Evolutionary conservation across 805 yeast genomes (phyloP).

Genomic region (Kregervanrija fluxuum): DNA sequence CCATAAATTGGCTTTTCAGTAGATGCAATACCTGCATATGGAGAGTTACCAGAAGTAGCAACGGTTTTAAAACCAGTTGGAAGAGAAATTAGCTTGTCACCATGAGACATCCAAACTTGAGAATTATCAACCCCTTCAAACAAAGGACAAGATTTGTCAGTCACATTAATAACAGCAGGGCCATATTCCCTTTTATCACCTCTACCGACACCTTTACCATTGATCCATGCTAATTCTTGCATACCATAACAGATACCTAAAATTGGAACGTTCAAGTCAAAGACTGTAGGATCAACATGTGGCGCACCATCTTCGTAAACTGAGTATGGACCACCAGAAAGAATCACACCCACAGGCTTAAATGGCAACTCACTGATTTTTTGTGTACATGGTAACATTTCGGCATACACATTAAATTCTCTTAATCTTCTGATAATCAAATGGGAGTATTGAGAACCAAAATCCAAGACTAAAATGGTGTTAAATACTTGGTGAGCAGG

Average conservation of each 20-base stretch:
- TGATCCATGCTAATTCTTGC: constrained; percentile 98
- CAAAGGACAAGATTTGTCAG: constrained; percentile 58
- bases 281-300: constrained; percentile 92
- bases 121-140: constrained; percentile 89
- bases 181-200: constrained; percentile 98
- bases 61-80: constrained; percentile 86
- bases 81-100: constrained; percentile 86
- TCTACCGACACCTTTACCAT: constrained; percentile 88
- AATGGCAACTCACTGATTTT: constrained; percentile 86
- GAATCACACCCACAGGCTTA: constrained; percentile 94
- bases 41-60: constrained; percentile 91
- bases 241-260: constrained; percentile 98
- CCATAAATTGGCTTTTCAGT: constrained; percentile 73
- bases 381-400: constrained; percentile 99
- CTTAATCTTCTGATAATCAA: constrained; percentile 94
- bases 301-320: constrained; percentile 95
- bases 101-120: constrained; percentile 99
- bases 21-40: constrained; percentile 88
- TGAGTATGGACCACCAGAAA: constrained; percentile 97
- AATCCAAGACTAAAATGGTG: constrained; percentile 94
- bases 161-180: constrained; percentile 86
- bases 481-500: constrained; percentile 87
- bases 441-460: constrained; percentile 98
- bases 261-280: constrained; percentile 87
- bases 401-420: constrained; percentile 97